phyloP scores from a whole-genome alignment of 2,329 filamentous ascomycete genomes.

The Apiospora pterosperma region DNA sequence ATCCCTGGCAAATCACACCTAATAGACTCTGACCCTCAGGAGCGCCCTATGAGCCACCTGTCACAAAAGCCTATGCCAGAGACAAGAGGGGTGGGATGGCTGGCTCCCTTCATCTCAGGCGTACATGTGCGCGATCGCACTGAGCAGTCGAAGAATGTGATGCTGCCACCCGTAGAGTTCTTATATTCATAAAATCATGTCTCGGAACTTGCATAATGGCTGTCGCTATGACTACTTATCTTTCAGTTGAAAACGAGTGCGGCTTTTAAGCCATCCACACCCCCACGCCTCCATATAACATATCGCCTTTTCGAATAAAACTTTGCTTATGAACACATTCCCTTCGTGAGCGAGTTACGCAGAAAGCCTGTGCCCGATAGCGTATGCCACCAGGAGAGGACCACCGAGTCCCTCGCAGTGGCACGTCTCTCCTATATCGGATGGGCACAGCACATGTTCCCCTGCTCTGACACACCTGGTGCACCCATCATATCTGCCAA shows the following conservation, averaged over 20 bases:
- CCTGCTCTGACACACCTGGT: background rate
- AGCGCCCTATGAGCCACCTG: no score
- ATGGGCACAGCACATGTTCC: background rate
- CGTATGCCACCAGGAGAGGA: background rate
- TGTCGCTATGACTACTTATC: background rate
- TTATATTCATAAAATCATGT: conserved; percentile 2
- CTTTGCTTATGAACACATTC: background rate
- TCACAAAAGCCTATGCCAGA: no score
- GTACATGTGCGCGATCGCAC: background rate
- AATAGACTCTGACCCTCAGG: no score
- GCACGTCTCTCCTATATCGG: background rate
- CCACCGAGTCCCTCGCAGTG: background rate
- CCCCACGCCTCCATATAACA: background rate
- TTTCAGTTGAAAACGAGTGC: background rate
- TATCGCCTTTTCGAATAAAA: background rate
- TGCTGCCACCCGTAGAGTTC: background rate
- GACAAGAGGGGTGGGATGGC: no score
- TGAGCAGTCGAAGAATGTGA: background rate
- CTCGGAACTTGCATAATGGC: conserved; percentile 1
- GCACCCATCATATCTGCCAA: background rate
- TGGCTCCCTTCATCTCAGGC: no score
- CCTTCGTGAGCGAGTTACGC: background rate
- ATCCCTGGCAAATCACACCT: no score
- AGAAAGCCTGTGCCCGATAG: background rate
- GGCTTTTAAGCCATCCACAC: background rate